Base-by-base conservation (phyloP, 345 rosid genomes). In the Aquilaria malaccensis region DNA sequence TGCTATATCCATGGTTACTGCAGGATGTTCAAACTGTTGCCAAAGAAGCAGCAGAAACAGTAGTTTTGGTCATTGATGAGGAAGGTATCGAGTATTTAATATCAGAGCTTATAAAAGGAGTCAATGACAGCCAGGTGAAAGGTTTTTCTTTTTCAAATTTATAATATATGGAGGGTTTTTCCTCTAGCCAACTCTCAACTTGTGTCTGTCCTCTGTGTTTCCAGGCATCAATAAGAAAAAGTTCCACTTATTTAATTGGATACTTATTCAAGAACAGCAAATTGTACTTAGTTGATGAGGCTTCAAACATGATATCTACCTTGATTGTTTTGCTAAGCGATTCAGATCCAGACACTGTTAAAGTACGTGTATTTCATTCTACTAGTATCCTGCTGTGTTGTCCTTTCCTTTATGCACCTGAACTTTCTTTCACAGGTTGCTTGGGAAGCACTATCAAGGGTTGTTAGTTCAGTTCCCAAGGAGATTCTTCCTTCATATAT, bases 391-490 rank as follows among this genome's bases (percentile, higher is more conserved):
- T n/a, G 62, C 3, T 13, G 33, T 30, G n/a, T 51, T 22, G 55
- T 68, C 11, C 41, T 50, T 75, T 7, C 4, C 7, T 37, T 4
- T 37, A 37, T 60, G 59, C 55, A 67, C 52, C 68, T 72, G 69
- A 70, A 62, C 56, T 55, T 61, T 62, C 15, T 56, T 54, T 50
- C 58, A 76, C 67, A 94, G 97, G 86, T 76, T 74, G 83, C 97
- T 59, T 90, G 99, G 99, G 99, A 90, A 75, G 97, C 99, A 56
- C 77, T 90, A 71, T 78, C 87, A 31, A 81, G 87, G 77, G 96
- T 94, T 70, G 78, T 88, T 73, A 70, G 82, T 72, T 90, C 99
- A 52, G 95, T 94, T 73, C 99, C 97, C 7, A 90, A 90, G 70
- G 99, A 90, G 76, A 77, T 88, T 52, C 89, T 88, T 76, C 95